A percentile compares a stretch with the other conserved stretches of the same genome.
These are phyloP conservation scores for Tympanopsis confertula DNA, from an alignment of 2,329 filamentous ascomycete species.

Conservation along the genomic window DNA sequence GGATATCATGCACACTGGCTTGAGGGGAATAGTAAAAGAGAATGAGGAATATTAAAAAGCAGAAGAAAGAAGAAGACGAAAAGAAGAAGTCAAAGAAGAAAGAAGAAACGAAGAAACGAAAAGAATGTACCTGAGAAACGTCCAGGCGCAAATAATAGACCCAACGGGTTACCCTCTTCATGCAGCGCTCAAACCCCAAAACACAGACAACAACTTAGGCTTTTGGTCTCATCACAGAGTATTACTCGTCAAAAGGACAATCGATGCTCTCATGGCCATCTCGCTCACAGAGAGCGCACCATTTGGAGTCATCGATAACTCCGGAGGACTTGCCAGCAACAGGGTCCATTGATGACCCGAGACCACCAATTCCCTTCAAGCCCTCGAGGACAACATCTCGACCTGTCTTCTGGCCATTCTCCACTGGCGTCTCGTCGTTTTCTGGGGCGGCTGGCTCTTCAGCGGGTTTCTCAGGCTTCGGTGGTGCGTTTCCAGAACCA, in stretches of 20 bases:
- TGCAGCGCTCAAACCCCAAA: no score
- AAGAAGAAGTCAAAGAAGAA: no score
- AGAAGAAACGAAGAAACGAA: no score
- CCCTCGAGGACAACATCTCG: conserved; percentile 26
- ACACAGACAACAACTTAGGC: no score
- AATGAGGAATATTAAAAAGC: no score
- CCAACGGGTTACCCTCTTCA: no score
- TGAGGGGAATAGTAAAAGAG: no score
- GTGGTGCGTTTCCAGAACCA: conserved; percentile 22
- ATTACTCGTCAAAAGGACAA: conserved; percentile 52
- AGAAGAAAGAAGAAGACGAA: no score
- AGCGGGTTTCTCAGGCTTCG: conserved; percentile 6
- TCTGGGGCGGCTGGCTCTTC: neutral
- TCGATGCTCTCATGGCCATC: conserved; percentile 65
- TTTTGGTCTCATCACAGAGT: no score
- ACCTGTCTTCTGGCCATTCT: conserved; percentile 17
- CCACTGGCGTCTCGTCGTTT: neutral
- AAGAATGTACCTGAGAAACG: no score
- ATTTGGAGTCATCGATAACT: conserved; percentile 53
- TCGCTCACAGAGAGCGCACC: conserved; percentile 65
- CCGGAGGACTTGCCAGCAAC: conserved; percentile 42
- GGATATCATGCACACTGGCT: no score
- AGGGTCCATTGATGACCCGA: conserved; percentile 11
- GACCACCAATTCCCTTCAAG: conserved; percentile 12
- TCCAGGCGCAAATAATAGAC: no score